These are phyloP conservation scores for Fusarium oxysporum DNA, from an alignment of 2,329 filamentous ascomycete species.

Conservation along the genomic window DNA sequence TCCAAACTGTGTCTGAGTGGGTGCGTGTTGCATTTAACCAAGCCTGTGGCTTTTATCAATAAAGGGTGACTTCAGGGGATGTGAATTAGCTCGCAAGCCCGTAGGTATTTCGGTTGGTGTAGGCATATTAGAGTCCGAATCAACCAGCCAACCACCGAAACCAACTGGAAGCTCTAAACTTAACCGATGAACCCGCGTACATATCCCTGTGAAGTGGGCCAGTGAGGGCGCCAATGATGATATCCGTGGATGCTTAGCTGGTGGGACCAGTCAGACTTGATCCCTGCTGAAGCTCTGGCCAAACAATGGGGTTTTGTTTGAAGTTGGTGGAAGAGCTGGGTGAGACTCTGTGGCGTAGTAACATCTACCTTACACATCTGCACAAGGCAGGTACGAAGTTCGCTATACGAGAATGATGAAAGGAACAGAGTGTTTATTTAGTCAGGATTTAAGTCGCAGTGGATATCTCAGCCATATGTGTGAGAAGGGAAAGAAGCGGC, in stretches of 20 bases:
- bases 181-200: slow-evolving; percentile 35
- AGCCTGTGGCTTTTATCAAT: background rate
- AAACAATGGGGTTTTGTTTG: slow-evolving; percentile 18
- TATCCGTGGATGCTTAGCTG: background rate
- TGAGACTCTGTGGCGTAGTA: slow-evolving; percentile 16
- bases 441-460: background rate
- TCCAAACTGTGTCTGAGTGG: slow-evolving; percentile 1
- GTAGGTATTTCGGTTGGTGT: slow-evolving; percentile 17
- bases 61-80: slow-evolving; percentile 17
- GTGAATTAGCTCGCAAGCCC: slow-evolving; percentile 11
- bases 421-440: background rate
- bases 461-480: background rate
- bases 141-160: slow-evolving; percentile 5
- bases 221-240: slow-evolving; percentile 34
- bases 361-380: background rate
- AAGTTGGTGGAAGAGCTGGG: background rate
- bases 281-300: slow-evolving; percentile 37
- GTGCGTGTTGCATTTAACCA: slow-evolving; percentile 12
- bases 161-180: slow-evolving; percentile 30
- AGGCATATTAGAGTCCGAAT: background rate
- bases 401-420: background rate
- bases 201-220: slow-evolving; percentile 27
- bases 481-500: background rate
- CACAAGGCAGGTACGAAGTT: background rate
- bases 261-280: slow-evolving; percentile 8